A percentile compares a stretch with the other conserved stretches of the same genome.
Evolutionary conservation across 345 rosid species (phyloP).

Genomic region (Anacardium occidentale): DNA sequence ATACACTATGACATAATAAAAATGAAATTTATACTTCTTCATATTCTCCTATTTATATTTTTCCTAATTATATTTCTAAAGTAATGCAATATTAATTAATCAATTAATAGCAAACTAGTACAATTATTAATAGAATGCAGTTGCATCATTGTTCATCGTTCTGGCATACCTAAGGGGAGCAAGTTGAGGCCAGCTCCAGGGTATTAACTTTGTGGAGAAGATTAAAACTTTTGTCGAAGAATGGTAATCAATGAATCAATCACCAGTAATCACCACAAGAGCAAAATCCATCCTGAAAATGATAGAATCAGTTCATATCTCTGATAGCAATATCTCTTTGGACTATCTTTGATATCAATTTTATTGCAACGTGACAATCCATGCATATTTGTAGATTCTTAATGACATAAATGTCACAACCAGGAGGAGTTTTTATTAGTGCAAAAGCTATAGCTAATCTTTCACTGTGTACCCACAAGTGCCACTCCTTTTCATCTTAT

Average conservation of each 20-base stretch:
- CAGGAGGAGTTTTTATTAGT: slow-evolving; percentile 48
- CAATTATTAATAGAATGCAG: not conserved
- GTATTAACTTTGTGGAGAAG: not conserved
- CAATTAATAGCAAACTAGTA: not conserved
- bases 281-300: slow-evolving; percentile 64
- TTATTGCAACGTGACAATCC: slow-evolving; percentile 74
- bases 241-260: slow-evolving; percentile 38
- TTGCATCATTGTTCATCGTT: not conserved
- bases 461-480: slow-evolving; percentile 83
- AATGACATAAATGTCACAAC: slow-evolving; percentile 56
- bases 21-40: not conserved
- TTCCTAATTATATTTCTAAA: not conserved
- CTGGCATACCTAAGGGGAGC: slow-evolving; percentile 4
- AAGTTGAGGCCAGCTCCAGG: slow-evolving; percentile 2
- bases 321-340: slow-evolving; percentile 64
- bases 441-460: slow-evolving; percentile 82
- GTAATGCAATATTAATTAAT: not conserved
- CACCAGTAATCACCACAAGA: slow-evolving; percentile 88
- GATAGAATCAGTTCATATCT: slow-evolving; percentile 88
- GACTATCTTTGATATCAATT: slow-evolving; percentile 60
- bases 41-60: not conserved
- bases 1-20: not conserved
- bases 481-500: slow-evolving; percentile 56
- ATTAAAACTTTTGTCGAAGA: not conserved
- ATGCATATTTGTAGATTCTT: slow-evolving; percentile 79